Conservation (phyloP, 352 stramenopile species). For the Globisporangium mamillatum region DNA sequence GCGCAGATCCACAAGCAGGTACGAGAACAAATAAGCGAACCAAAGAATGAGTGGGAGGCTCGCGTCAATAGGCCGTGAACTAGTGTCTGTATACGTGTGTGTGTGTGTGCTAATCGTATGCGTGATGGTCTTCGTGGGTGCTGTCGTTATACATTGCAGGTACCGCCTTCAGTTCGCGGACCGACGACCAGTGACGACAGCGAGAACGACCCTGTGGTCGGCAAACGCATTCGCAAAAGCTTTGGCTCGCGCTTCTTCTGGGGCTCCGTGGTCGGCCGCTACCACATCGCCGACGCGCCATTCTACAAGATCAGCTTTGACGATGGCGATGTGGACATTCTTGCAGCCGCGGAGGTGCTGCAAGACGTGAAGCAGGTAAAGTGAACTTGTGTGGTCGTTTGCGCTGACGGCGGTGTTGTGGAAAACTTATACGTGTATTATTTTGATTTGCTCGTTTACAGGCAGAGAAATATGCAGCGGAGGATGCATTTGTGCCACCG, state of each 20-base stretch:
- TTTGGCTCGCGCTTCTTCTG: constrained; percentile 66
- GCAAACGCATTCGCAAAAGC: constrained; percentile 59
- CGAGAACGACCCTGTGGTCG: constrained; percentile 22
- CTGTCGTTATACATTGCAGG: neutral
- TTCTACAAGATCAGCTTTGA: constrained; percentile 86
- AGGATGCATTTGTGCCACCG: constrained; percentile 22
- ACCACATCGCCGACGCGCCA: constrained; percentile 39
- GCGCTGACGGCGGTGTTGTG: neutral
- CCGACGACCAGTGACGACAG: neutral
- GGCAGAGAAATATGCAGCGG: constrained; percentile 23
- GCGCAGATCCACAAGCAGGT: constrained; percentile 1
- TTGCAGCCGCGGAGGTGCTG: constrained; percentile 49
- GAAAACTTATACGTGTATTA: neutral
- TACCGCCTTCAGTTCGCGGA: neutral
- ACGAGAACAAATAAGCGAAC: neutral
- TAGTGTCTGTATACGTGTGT: neutral
- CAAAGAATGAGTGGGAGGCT: neutral
- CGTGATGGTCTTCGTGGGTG: neutral
- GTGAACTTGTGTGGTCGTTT: neutral
- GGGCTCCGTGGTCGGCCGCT: constrained; percentile 56
- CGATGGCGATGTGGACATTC: constrained; percentile 77
- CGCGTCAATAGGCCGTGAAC: neutral
- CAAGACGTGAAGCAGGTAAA: constrained; percentile 36
- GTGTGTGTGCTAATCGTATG: neutral
- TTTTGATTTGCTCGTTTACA: neutral